A percentile compares a stretch with the other conserved stretches of the same genome.
These are phyloP conservation scores for Tricholoma flavovirens DNA, from an alignment of 768 basidiomycete species.

Conservation along the genomic window DNA sequence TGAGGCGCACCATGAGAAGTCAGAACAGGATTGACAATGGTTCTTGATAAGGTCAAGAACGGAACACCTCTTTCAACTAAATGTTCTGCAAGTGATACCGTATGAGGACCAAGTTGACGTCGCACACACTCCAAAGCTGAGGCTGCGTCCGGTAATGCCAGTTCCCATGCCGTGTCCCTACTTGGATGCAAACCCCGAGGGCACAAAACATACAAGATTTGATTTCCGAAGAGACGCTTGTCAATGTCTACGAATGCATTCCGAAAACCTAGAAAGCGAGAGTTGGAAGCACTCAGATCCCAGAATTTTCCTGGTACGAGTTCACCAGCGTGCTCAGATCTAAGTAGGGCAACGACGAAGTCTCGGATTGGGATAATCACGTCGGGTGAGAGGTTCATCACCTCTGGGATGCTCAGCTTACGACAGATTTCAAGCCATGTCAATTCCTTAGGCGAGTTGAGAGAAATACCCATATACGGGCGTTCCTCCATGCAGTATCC, in stretches of 20 bases:
- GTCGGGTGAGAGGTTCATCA: not conserved
- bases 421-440: not conserved
- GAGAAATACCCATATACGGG: not conserved
- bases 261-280: not conserved
- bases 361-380: not conserved
- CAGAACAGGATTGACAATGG: not conserved
- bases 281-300: not conserved
- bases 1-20: not conserved
- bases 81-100: not conserved
- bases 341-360: not conserved
- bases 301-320: not conserved
- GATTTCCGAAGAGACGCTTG: not conserved
- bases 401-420: not conserved
- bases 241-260: not conserved
- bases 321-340: not conserved
- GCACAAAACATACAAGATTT: not conserved
- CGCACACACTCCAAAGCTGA: conserved; percentile 2
- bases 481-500: not conserved
- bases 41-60: not conserved
- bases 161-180: not conserved
- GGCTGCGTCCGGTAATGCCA: conserved; percentile 1
- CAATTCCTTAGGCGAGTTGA: not conserved
- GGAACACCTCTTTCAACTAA: not conserved
- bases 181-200: not conserved
- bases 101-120: not conserved